These are phyloP conservation scores for Aspergillus indologenus DNA, from an alignment of 495 filamentous ascomycete species.

Conservation along the genomic window DNA sequence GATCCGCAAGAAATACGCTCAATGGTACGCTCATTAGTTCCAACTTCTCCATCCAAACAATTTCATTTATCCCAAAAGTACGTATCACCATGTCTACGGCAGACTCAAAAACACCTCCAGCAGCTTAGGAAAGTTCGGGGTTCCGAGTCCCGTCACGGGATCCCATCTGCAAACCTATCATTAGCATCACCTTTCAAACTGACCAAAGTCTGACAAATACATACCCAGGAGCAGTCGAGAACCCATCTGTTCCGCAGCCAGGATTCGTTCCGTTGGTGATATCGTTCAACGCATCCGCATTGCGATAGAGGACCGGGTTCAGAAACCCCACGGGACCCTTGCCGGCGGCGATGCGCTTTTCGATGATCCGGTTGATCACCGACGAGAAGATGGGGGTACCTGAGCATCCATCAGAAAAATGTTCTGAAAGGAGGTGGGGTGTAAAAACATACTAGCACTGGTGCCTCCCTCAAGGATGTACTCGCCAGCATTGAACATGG, in stretches of 20 bases:
- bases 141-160: constrained; percentile 52
- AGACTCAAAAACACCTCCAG: constrained; percentile 37
- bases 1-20: no score
- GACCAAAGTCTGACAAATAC: no score
- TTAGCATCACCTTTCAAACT: no score
- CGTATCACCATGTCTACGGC: no score
- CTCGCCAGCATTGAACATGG: constrained; percentile 36
- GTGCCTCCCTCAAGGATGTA: constrained; percentile 36
- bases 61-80: no score
- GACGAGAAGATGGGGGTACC: constrained; percentile 30
- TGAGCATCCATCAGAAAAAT: background rate
- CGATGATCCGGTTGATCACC: constrained; percentile 46
- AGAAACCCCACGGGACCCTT: constrained; percentile 52
- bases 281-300: constrained; percentile 48
- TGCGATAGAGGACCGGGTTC: constrained; percentile 49
- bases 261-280: constrained; percentile 45
- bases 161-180: constrained; percentile 38
- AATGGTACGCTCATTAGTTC: no score
- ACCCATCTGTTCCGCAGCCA: constrained; percentile 50
- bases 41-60: no score
- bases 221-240: constrained; percentile 43
- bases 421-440: background rate
- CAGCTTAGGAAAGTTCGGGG: constrained; percentile 51
- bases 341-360: constrained; percentile 42
- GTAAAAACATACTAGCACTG: constrained; percentile 19